Evolutionary conservation across 2,329 filamentous ascomycete species (phyloP).

Genomic region (Botryotinia convoluta): DNA sequence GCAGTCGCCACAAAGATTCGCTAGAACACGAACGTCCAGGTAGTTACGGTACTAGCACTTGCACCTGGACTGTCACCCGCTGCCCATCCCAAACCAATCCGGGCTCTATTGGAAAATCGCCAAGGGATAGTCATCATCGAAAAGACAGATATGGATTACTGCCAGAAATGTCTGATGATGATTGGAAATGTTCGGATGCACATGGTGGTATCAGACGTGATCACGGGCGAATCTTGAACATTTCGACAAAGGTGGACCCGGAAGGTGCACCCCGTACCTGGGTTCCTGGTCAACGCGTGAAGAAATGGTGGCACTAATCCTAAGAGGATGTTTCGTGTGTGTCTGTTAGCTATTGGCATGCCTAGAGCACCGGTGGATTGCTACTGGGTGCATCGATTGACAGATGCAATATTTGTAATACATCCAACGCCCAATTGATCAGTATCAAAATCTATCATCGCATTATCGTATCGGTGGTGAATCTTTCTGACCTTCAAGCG

Average conservation of each 20-base stretch:
- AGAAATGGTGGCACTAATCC: neutral
- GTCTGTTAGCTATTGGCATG: neutral
- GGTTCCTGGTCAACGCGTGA: neutral
- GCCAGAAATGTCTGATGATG: neutral
- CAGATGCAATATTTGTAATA: neutral
- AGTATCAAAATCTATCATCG: no score
- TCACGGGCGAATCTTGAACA: neutral
- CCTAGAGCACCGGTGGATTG: neutral
- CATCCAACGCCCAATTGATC: neutral
- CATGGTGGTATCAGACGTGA: neutral
- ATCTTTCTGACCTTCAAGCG: no score
- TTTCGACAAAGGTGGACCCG: neutral
- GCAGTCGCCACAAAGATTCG: neutral
- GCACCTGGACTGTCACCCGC: neutral
- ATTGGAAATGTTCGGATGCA: neutral
- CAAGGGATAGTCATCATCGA: neutral
- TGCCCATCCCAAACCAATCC: neutral
- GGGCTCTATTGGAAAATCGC: no score
- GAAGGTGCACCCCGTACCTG: neutral
- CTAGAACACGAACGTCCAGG: no score
- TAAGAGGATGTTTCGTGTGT: neutral
- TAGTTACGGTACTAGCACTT: neutral
- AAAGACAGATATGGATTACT: neutral
- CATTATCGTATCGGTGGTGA: no score
- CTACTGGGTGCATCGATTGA: neutral